Conservation (phyloP, 306 rosid species). For the Cicer pinnatifidum region DNA sequence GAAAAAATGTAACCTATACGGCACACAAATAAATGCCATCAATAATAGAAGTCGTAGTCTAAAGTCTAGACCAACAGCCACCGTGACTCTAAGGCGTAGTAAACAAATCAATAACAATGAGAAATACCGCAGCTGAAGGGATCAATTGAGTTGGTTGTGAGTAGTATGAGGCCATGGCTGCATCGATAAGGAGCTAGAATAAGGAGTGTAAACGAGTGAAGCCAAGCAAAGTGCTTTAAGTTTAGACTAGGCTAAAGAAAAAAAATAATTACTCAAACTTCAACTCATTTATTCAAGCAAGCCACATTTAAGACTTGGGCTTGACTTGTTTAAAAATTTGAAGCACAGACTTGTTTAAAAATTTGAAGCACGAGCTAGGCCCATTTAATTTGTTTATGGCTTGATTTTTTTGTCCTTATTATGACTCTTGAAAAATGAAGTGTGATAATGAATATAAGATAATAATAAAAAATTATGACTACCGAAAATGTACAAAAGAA, state of each 20-base stretch:
- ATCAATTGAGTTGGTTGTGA: neutral
- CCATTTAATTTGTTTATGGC: neutral
- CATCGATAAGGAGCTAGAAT: slow-evolving; percentile 15
- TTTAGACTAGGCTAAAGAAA: slow-evolving; percentile 3
- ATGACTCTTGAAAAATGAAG: neutral
- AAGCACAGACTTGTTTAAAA: slow-evolving; percentile 5
- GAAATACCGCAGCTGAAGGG: neutral
- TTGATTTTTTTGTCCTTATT: neutral
- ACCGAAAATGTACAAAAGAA: neutral
- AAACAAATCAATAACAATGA: neutral
- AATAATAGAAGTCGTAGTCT: neutral
- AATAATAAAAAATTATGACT: neutral
- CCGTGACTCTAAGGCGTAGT: neutral
- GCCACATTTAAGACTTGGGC: neutral
- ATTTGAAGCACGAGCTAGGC: neutral
- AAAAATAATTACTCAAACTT: neutral
- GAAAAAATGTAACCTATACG: slow-evolving; percentile 2
- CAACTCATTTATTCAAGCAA: neutral
- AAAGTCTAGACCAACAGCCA: slow-evolving; percentile 3
- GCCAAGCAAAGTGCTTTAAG: neutral
- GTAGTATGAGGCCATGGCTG: neutral
- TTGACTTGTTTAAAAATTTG: neutral
- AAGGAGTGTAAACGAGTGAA: neutral
- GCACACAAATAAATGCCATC: neutral
- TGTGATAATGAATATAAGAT: neutral